Base-by-base conservation (phyloP, 2,329 filamentous ascomycete genomes). In the Leptographium radiaticola region DNA sequence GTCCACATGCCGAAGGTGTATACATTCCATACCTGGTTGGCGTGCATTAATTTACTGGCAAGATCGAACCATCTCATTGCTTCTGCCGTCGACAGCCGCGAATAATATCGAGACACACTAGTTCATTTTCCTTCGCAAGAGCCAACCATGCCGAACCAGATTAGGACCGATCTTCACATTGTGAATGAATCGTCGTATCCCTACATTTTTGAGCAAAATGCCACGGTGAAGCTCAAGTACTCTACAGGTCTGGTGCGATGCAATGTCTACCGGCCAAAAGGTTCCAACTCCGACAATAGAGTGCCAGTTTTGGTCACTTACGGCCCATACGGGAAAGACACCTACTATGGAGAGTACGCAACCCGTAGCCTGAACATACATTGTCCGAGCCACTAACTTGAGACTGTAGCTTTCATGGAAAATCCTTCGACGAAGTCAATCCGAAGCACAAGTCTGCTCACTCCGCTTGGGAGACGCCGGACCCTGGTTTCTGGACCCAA, bases 251-350 rank as follows among this genome's bases (percentile, higher is more conserved):
- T 67, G 7, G 63, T 71, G 18, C 64, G 69, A 13, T 67, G 66
- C 57, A 71, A 71, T 40, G 62, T 71, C 16, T 71, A 70, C 56
- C 62, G 67, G 7, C 69, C 69, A 0, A 65, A 67, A 51, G 46
- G 40, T 1, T 33, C 53, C 15, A 60, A 56, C 12, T 56, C 58
- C 16, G 52, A 74, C 1, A 64, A 53, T 11, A 63, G 58, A 44
- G 72, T 72, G 25, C 84, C 84, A 0, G 83, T 85, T 0, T 64
- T 87, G 10, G 77, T 84, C 2, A 87, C 83, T 0, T 87, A 87
- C 58, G 84, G 84, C 0, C 84, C 84, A 0, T 87, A 87, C 58
- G 84, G 84, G 47, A 87, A 88, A 60, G 83, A 87, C 59, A 84
- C 86, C 39, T 76, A 73, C 20, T 87, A 87, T 63, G 70, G 71